phyloP scores from a whole-genome alignment of 768 basidiomycete genomes.

The Tylopilus sp. region DNA sequence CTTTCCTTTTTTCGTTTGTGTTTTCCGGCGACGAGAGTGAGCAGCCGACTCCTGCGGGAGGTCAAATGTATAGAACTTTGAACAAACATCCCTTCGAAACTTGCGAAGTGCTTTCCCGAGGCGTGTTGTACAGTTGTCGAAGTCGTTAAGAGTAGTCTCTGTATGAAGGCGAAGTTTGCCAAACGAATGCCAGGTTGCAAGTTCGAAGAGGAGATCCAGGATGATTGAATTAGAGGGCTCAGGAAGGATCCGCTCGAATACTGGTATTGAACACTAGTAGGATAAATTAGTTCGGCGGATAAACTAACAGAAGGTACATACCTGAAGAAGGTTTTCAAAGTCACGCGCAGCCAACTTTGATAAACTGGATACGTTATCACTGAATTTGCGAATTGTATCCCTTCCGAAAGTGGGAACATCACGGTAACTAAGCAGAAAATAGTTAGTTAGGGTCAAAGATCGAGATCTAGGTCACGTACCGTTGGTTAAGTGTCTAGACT shows the following conservation, averaged over 20 bases:
- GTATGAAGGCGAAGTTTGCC: conserved; percentile 29
- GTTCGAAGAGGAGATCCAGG: conserved; percentile 7
- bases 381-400: conserved; percentile 30
- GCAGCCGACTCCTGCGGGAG: conserved; percentile 32
- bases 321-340: conserved; percentile 39
- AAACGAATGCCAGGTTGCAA: conserved; percentile 22
- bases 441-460: not conserved
- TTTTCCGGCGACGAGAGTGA: conserved; percentile 3
- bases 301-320: too few species aligned
- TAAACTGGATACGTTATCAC: conserved; percentile 31
- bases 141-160: conserved; percentile 12
- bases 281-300: too few species aligned
- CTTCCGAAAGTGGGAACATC: conserved; percentile 31
- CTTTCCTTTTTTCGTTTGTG: too few species aligned
- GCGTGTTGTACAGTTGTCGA: conserved; percentile 17
- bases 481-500: conserved; percentile 14
- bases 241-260: conserved; percentile 29
- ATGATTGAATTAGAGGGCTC: conserved; percentile 15
- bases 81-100: not conserved
- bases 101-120: not conserved
- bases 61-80: conserved; percentile 10
- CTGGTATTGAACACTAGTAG: conserved; percentile 37
- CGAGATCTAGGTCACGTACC: conserved; percentile 10
- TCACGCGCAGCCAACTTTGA: conserved; percentile 36
- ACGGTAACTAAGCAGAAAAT: not conserved